Base-by-base conservation (phyloP, 176 grass and related monocot species). In the Bolboschoenus planiculmis region DNA sequence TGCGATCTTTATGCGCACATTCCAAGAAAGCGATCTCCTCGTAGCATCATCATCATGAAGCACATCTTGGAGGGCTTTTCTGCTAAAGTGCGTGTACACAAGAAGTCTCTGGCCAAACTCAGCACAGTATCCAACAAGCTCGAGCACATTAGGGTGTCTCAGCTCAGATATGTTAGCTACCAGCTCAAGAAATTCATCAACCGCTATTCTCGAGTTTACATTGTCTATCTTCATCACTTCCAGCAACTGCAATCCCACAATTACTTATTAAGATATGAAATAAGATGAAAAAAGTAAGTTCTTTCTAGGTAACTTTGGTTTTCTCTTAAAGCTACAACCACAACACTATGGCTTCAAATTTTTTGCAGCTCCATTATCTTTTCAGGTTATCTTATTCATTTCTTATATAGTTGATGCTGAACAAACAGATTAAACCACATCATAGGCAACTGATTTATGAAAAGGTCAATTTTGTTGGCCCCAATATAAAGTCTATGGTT, bases 181-280 rank as follows among this genome's bases (percentile, higher is more conserved):
- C 47, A 99, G 58, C 59, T 96, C 89, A 44, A 99, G 89, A 86
- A 99, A 99, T 64, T 85, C 81, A 58, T 95, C 93, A 15, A 83
- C 93, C 57, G 92, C 80, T 57, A 92, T 88, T 90, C 78, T 91
- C 30, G 92, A 95, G 75, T 89, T 87, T 40, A 58, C 87, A 73
- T 87, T 76, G 80, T 96, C 91, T 36, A 99, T 87, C 85, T 99
- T 99, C 91, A 96, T 86, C 84, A 99, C 88, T 91, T 99, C 97
- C 40, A 99, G 47, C 30, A 93, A 84, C 97, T 99, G 89, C 57
- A 81, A 15, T 30, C 82, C 30, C 15, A 64, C 8, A 66, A 67
- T 79, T 36, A 86, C 84, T 66, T 47, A 48, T 46, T 59, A 54
- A 57, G 26, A 62, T 61, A 46, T 24, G 34, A 24, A 81, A 24